Base-by-base conservation (phyloP, 495 filamentous ascomycete species). In the Aspergillus mulundensis region DNA sequence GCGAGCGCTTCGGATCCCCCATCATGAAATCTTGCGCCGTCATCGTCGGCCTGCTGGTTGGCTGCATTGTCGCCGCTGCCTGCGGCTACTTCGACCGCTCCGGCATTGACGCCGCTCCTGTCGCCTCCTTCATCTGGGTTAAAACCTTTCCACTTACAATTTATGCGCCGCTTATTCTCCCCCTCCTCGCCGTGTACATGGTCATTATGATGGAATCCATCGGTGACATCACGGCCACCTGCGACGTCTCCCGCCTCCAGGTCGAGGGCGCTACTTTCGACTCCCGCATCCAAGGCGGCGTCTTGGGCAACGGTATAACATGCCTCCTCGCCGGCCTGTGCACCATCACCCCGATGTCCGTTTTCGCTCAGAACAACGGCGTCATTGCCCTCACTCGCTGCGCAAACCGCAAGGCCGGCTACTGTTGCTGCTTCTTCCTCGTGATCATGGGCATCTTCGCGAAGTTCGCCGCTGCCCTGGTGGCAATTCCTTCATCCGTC, bases 131-230 rank as follows among this genome's bases (percentile, higher is more conserved):
- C 71, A 83, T 95, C 68, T 97, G 91, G 92, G 88, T 93, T 28
- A 78, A 89, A 42, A 97, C 89, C 0, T 97, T 96, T 77, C 84
- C 83, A 38, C 75, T 97, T 1, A 75, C 72, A 25, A 77, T 96
- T 46, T 96, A 97, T 65, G 87, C 84, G 0, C 92, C 92, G 0
- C 78, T 96, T 10, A 89, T 96, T 12, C 74, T 96, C 1, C 92
- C 92, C 1, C 66, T 95, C 32, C 67, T 97, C 28, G 90, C 91
- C 6, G 85, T 97, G 4, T 96, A 91, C 67, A 84, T 96, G 53
- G 87, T 96, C 52, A 82, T 89, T 44, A 88, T 90, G 60, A 92
- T 91, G 81, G 91, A 96, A 74, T 85, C 89, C 16, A 95, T 96
- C 61, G 90, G 91, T 36, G 77, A 81, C 53, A 80, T 82, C 58